Conservation (phyloP, 345 rosid genomes). For the Brassica carinata region DNA sequence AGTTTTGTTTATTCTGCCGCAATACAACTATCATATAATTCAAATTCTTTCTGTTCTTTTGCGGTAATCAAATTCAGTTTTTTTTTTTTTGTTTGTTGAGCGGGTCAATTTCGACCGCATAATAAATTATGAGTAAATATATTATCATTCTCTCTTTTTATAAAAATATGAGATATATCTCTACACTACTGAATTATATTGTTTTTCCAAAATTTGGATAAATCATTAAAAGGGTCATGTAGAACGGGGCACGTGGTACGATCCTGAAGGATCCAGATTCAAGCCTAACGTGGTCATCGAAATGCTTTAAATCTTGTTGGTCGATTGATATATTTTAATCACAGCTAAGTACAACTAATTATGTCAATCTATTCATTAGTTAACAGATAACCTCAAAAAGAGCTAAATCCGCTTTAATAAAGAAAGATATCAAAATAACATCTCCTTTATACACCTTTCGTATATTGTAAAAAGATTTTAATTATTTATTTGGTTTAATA, state of each 20-base stretch:
- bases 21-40: not conserved
- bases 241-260: slow-evolving; percentile 32
- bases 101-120: slow-evolving; percentile 1
- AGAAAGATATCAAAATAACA: not conserved
- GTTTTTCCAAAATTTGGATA: not conserved
- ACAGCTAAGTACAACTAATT: slow-evolving; percentile 11
- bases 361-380: not conserved
- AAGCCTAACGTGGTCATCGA: slow-evolving; percentile 14
- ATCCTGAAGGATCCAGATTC: slow-evolving; percentile 2
- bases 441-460: not conserved
- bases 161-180: not conserved
- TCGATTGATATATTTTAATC: not conserved
- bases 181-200: not conserved
- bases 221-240: slow-evolving; percentile 20
- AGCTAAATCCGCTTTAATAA: not conserved
- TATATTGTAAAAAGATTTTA: not conserved
- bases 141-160: slow-evolving; percentile 1
- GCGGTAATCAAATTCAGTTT: not conserved
- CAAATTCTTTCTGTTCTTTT: slow-evolving; percentile 2
- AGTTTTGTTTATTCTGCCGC: not conserved
- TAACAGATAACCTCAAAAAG: not conserved
- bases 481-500: not conserved
- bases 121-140: not conserved
- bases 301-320: not conserved
- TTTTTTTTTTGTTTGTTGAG: not conserved